Conservation (phyloP, 768 basidiomycete genomes). For the Phlegmacium glaucopus region DNA sequence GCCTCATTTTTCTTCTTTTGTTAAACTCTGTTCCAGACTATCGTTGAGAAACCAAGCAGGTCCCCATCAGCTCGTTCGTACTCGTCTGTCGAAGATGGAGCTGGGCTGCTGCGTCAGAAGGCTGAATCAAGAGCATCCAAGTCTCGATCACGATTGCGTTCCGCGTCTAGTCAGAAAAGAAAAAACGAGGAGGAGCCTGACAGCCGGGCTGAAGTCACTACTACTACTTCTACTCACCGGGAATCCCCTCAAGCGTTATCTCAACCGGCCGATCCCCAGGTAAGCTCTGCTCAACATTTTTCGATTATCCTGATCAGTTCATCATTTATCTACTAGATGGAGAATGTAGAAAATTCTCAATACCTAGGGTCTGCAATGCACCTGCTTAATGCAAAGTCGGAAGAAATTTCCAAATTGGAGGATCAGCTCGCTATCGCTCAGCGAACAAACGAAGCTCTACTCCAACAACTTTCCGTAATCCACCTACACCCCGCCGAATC, state of each 20-base stretch:
- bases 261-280: no score
- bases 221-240: not conserved
- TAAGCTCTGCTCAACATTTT: not conserved
- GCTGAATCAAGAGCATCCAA: no score
- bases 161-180: not conserved
- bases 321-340: no score
- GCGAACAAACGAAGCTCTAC: not conserved
- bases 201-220: not conserved
- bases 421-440: conserved; percentile 19
- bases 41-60: conserved; percentile 3
- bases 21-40: not conserved
- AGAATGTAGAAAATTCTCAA: conserved; percentile 19
- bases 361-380: conserved; percentile 38
- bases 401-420: conserved; percentile 43
- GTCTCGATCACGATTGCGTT: conserved; percentile 15
- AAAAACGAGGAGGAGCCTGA: conserved; percentile 1
- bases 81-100: conserved; percentile 1
- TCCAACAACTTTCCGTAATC: not conserved
- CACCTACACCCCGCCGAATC: not conserved
- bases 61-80: conserved; percentile 4
- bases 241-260: not conserved
- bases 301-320: not conserved
- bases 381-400: conserved; percentile 48
- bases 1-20: no score
- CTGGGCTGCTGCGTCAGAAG: not conserved